Evolutionary conservation across 2,329 filamentous ascomycete species (phyloP).

Genomic region (Scytalidium sp.): DNA sequence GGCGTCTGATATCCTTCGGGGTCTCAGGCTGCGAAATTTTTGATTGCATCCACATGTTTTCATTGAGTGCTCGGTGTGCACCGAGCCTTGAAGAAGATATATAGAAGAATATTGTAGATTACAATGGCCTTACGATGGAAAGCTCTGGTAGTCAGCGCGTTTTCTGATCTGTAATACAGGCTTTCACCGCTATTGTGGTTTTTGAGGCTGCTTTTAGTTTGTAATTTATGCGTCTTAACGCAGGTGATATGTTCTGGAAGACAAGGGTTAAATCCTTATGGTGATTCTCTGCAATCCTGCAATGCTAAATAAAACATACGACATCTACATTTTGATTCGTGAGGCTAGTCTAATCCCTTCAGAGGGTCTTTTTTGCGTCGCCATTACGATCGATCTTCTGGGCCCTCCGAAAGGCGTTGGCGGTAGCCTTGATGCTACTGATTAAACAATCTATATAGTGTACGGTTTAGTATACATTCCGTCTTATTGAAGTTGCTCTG

Average conservation of each 20-base stretch:
- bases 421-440: constrained; percentile 19
- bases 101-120: neutral
- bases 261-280: no score
- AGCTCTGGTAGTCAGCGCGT: no score
- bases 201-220: neutral
- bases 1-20: constrained; percentile 44
- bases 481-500: no score
- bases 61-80: constrained; percentile 35
- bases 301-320: neutral
- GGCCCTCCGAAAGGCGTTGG: constrained; percentile 15
- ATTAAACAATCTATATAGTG: constrained; percentile 20
- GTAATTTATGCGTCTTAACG: constrained; percentile 26
- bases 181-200: no score
- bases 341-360: constrained; percentile 29
- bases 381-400: constrained; percentile 5
- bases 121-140: neutral
- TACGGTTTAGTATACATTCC: no score
- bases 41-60: constrained; percentile 39
- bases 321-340: constrained; percentile 38
- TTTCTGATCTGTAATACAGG: no score
- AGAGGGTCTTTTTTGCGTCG: constrained; percentile 36
- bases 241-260: no score
- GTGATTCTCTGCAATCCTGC: no score
- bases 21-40: constrained; percentile 45
- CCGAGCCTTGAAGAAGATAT: constrained; percentile 21